These are phyloP conservation scores for Umbilicus rupestris DNA, from an alignment of 164 flowering plant species.

Conservation along the genomic window DNA sequence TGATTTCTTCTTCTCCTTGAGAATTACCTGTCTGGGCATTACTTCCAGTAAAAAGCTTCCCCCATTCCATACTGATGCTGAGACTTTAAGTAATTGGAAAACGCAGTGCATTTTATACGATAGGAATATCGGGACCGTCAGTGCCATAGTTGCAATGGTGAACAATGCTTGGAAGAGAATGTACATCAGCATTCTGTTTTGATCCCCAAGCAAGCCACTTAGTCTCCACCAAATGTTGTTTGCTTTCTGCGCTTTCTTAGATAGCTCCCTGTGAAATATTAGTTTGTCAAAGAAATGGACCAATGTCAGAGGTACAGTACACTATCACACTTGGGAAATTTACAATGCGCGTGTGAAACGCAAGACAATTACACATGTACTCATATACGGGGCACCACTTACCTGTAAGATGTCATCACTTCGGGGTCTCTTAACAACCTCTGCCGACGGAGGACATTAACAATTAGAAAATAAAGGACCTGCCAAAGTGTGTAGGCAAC, in stretches of 20 bases:
- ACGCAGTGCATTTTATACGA: constrained; percentile 55
- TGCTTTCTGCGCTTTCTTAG: constrained; percentile 89
- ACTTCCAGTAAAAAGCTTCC: constrained; percentile 89
- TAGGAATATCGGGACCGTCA: constrained; percentile 87
- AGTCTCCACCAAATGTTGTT: constrained; percentile 90
- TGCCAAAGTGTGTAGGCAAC: constrained; percentile 85
- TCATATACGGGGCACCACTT: background rate
- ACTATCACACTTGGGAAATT: background rate
- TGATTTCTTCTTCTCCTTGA: constrained; percentile 72
- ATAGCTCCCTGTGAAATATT: constrained; percentile 60
- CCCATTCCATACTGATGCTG: constrained; percentile 89
- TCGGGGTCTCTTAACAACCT: constrained; percentile 89
- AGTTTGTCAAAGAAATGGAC: background rate
- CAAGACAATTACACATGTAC: background rate
- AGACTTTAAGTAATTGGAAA: constrained; percentile 82
- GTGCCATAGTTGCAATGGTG: constrained; percentile 88
- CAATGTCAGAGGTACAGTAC: too few species aligned
- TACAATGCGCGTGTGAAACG: background rate
- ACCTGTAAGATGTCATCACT: constrained; percentile 99
- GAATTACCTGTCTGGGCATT: constrained; percentile 88
- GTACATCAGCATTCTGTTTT: constrained; percentile 82
- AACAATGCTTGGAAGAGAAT: constrained; percentile 68
- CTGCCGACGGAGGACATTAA: constrained; percentile 82
- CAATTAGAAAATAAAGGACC: constrained; percentile 80
- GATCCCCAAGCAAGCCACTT: constrained; percentile 89